Base-by-base conservation (phyloP, 2,329 filamentous ascomycete species). In the Boeremia lycopersici region DNA sequence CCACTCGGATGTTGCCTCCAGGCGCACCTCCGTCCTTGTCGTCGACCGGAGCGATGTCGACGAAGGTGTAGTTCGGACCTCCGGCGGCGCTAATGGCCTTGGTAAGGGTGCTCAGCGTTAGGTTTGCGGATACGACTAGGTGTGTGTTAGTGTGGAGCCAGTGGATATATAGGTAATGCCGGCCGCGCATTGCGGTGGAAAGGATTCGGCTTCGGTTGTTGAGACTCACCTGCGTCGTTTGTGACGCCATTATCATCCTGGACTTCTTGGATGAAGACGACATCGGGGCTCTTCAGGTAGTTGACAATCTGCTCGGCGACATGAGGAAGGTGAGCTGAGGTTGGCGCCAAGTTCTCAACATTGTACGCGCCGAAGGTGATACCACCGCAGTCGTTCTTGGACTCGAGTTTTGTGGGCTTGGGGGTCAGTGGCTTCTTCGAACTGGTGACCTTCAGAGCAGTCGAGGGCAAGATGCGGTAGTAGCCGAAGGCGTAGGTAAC, bases 1-100 rank as follows among this genome's bases (percentile, higher is more conserved):
- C 87, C 41, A 79, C 78, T 39, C 88, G 87, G 72, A 91, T 90
- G 76, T 91, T 90, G 33, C 87, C 87, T 12, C 88, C 88, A 1
- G 86, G 84, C 57, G 84, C 76, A 30, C 88, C 88, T 53, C 88
- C 88, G 60, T 90, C 86, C 57, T 81, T 63, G 71, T 83, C 79
- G 68, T 89, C 76, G 30, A 81, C 74, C 2, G 88, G 87, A 38
- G 77, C 78, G 50, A 90, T 81, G 59, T 86, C 82, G 26, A 81
- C 77, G 65, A 82, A 90, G 35, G 77, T 74, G 74, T 91, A 91
- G 36, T 71, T 63, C 9, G 79, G 72, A 1, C 82, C 77, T 23
- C 81, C 81, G 9, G 79, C 74, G 3, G 70, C 64, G 39, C 76
- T 71, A 64, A 90, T 85, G 13, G 81, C 82, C 2, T 76, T 69